Evolutionary conservation across 2,329 filamentous ascomycete genomes (phyloP), one percentile per base, ranked within the genome.

Genomic region (Trichoderma koningiopsis): DNA sequence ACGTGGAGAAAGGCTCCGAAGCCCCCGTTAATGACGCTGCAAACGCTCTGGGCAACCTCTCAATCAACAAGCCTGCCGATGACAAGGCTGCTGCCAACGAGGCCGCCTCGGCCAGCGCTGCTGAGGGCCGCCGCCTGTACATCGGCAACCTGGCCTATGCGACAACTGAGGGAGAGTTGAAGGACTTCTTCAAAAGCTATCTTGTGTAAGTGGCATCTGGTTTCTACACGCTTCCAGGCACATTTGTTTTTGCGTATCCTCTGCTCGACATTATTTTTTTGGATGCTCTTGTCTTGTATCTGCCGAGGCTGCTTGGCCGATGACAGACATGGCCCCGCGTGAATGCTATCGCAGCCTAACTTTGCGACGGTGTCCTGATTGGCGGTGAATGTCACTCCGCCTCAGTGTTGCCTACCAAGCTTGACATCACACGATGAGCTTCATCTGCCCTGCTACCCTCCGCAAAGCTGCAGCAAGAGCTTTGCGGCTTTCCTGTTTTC

Each of bases 61-160:
- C 88, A 83, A 88, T 92, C 83, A 79, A 75, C 77, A 80, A 81
- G 79, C 75, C 79, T 76, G 79, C 80, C 79, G 84, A 86, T 75
- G 84, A 86, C 79, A 86, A 86, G 87, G 78, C 81, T 73, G 81
- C 91, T 78, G 88, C 92, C 84, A 91, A 93, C 81, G 94, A 97
- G 83, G 94, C 94, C 83, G 94, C 96, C 81, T 91, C 96, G 83
- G 93, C 94, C 85, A 97, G 94, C 86, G 96, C 96, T 83, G 94
- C 95, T 84, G 96, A 99, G 88, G 95, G 96, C 83, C 93, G 96
- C 87, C 93, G 96, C 87, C 92, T 99, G 79, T 99, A 99, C 87
- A 98, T 99, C 87, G 96, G 96, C 88, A 99, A 99, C 89, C 92
- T 99, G 90, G 96, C 96, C 80, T 99, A 99, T 84, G 94, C 95